Evolutionary conservation across 306 rosid species (phyloP), one percentile per base, ranked within the genome.

Genomic region (Rosa multiflora): DNA sequence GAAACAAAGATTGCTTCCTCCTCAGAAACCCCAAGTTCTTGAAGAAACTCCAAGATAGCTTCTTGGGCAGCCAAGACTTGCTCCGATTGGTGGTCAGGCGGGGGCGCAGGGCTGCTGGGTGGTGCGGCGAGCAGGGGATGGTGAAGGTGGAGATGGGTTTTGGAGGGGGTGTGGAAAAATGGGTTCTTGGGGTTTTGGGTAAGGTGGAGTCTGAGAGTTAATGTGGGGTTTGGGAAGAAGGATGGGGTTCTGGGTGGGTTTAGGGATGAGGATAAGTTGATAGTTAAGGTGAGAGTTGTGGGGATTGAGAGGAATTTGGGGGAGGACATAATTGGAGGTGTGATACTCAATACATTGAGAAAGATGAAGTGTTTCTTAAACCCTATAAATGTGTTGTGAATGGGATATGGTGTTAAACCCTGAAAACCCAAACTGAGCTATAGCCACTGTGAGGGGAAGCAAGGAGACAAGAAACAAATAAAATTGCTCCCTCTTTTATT

Each of bases 11-110:
- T 26, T 4, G 98, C 85, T 14, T 91, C 92, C 5, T 75, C 88
- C 80, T 73, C 82, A 0, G 92, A 87, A 21, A 89, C 83, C 20
- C 98, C 96, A 21, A 84, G 84, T 40, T 83, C 80, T 29, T 23
- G 84, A 53, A 95, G 90, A 77, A 78, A 80, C 39, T 58, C 82
- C 20, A 93, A 86, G 75, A 95, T 64, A 2, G 91, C 94, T 20
- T 32, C 74, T 42, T 81, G 92, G 48, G 89, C 99, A 49, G 81
- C 85, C 67, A 9, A 21, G 49, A 74, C 20, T 9, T 81, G 83
- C 49, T 67, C 61, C 1, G 77, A 43, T 21, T 72, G 82, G 82
- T 29, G 76, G 48, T 72, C 81, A 21, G 76, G 61, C 6, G 55
- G 37, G 2, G 83, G 70, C 1, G 62, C 55, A 78, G 51, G 56